Conservation (phyloP, 2,329 filamentous ascomycete species). For the Xylaria sp. region DNA sequence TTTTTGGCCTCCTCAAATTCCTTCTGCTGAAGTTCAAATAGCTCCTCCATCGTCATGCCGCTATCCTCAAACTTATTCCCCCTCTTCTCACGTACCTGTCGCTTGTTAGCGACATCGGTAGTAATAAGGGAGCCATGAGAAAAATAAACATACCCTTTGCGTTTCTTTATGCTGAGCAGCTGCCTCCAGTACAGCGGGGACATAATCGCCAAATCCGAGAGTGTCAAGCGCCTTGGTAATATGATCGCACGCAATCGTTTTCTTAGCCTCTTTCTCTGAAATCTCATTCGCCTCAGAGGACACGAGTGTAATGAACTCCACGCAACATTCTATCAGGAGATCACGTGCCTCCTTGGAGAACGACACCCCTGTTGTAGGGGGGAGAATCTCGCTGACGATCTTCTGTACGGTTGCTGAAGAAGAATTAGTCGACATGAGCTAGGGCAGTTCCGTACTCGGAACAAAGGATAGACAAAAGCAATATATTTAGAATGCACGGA, state of each 20-base stretch:
- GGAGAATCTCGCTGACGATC: conserved; percentile 94
- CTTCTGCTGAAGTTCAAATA: conserved; percentile 88
- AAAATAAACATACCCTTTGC: conserved; percentile 73
- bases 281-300: conserved; percentile 99
- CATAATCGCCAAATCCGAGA: conserved; percentile 91
- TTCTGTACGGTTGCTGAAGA: conserved; percentile 73
- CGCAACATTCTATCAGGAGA: conserved; percentile 96
- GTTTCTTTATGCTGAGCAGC: conserved; percentile 80
- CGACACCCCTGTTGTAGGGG: conserved; percentile 76
- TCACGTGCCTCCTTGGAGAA: conserved; percentile 97
- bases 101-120: conserved; percentile 27
- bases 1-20: conserved; percentile 72
- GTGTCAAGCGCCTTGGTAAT: conserved; percentile 94
- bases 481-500: not conserved
- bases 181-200: conserved; percentile 74
- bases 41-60: conserved; percentile 88
- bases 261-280: conserved; percentile 97
- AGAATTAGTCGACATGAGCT: conserved; percentile 43
- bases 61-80: conserved; percentile 97
- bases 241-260: conserved; percentile 98
- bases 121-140: not conserved
- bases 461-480: not conserved
- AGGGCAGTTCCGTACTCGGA: not conserved
- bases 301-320: conserved; percentile 98
- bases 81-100: conserved; percentile 91